phyloP scores from a whole-genome alignment of 2,329 filamentous ascomycete genomes.

The Rhynchosporium agropyri region DNA sequence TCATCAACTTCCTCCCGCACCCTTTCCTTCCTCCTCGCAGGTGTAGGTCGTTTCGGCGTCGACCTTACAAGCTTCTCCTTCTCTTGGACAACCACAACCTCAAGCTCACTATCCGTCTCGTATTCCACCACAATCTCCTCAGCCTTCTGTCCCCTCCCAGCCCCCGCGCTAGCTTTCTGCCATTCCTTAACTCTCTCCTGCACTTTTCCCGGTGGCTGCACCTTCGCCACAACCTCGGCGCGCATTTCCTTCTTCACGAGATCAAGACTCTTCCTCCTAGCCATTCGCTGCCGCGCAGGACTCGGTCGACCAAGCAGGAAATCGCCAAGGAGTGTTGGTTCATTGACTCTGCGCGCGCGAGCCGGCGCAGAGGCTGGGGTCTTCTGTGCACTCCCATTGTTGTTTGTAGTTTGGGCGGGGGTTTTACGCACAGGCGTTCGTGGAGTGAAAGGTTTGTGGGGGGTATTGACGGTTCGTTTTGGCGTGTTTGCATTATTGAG shows the following conservation, averaged over 20 bases:
- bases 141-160: constrained; percentile 55
- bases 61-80: constrained; percentile 7
- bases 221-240: constrained; percentile 57
- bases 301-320: constrained; percentile 61
- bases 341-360: constrained; percentile 35
- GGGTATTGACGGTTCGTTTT: constrained; percentile 15
- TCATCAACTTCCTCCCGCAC: constrained; percentile 44
- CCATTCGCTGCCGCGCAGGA: constrained; percentile 51
- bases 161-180: constrained; percentile 77
- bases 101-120: constrained; percentile 63
- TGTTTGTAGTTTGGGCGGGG: constrained; percentile 16
- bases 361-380: constrained; percentile 38
- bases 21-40: constrained; percentile 53
- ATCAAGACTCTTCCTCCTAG: constrained; percentile 61
- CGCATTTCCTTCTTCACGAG: constrained; percentile 56
- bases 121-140: constrained; percentile 63
- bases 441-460: constrained; percentile 15
- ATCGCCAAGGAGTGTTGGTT: constrained; percentile 57
- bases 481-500: constrained; percentile 12
- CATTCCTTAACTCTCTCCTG: constrained; percentile 79
- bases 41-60: constrained; percentile 12
- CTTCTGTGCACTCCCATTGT: constrained; percentile 22
- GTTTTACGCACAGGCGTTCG: constrained; percentile 32
- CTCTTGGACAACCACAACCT: constrained; percentile 38
- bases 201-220: constrained; percentile 68